A percentile compares a stretch with the other conserved stretches of the same genome.
Conservation (phyloP, 2,329 filamentous ascomycete genomes). For the Pseudocercospora crystallina region DNA sequence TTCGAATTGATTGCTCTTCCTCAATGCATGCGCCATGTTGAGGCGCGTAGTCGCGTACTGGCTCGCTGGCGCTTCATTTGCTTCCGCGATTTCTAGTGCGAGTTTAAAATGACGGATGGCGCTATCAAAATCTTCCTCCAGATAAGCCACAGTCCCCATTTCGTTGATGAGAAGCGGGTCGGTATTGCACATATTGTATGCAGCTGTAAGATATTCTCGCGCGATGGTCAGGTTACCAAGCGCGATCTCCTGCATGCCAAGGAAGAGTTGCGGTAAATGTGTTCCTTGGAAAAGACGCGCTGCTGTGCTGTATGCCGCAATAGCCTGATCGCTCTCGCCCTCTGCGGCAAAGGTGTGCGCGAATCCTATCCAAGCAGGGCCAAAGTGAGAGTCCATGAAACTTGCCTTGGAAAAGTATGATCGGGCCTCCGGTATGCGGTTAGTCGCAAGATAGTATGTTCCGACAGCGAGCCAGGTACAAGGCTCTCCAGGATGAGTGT, state of each 20-base stretch:
- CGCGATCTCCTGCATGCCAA: constrained; percentile 97
- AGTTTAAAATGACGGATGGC: constrained; percentile 76
- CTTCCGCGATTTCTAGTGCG: constrained; percentile 73
- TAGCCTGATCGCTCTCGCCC: constrained; percentile 96
- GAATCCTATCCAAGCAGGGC: constrained; percentile 97
- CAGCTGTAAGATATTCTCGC: constrained; percentile 89
- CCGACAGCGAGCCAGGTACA: constrained; percentile 93
- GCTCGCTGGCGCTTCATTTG: constrained; percentile 70
- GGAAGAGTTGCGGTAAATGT: constrained; percentile 89
- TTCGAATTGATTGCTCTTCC: constrained; percentile 67
- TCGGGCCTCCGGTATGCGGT: constrained; percentile 87
- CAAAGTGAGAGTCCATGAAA: constrained; percentile 96
- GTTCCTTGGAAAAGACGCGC: constrained; percentile 94
- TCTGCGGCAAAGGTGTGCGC: constrained; percentile 97
- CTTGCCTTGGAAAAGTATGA: constrained; percentile 97
- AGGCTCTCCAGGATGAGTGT: constrained; percentile 86
- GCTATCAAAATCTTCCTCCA: constrained; percentile 75
- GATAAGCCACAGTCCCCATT: constrained; percentile 92
- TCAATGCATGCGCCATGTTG: constrained; percentile 85
- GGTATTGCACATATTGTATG: constrained; percentile 76
- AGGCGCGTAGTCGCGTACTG: constrained; percentile 82
- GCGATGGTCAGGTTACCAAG: constrained; percentile 93
- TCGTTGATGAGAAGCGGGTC: constrained; percentile 94
- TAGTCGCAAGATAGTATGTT: constrained; percentile 87
- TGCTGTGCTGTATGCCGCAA: constrained; percentile 94